Percentiles rank a stretch among this genome's conserved stretches.
Evolutionary conservation across 2,329 filamentous ascomycete genomes (phyloP).

Genomic region (Verticillium albo-atrum): DNA sequence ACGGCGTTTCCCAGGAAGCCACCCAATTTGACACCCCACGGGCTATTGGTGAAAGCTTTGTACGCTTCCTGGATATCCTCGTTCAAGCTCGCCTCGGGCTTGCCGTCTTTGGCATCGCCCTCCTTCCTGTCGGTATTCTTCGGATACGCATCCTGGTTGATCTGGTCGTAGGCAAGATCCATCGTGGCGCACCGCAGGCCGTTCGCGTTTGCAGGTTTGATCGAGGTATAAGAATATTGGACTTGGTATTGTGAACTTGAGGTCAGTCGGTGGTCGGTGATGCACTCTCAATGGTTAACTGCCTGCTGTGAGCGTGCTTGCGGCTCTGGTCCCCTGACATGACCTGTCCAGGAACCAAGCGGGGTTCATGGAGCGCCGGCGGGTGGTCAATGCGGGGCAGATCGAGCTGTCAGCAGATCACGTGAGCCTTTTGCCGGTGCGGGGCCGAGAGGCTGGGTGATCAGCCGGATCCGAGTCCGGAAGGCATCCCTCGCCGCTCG

Average conservation of each 20-base stretch:
- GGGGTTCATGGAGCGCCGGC: background rate
- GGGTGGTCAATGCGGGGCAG: background rate
- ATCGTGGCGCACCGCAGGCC: conserved; percentile 41
- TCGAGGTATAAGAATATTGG: background rate
- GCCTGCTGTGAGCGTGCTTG: background rate
- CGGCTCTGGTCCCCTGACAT: background rate
- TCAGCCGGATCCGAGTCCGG: background rate
- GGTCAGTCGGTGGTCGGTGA: background rate
- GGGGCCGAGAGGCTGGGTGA: background rate
- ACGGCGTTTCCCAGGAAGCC: conserved; percentile 89
- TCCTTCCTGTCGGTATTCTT: conserved; percentile 48
- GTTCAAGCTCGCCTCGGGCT: conserved; percentile 60
- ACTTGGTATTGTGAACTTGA: background rate
- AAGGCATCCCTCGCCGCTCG: no score
- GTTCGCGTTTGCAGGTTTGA: background rate
- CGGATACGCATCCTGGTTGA: conserved; percentile 74
- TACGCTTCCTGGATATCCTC: conserved; percentile 92
- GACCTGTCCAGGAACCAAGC: background rate
- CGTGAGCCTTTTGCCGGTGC: background rate
- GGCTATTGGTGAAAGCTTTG: conserved; percentile 84
- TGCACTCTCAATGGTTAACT: background rate
- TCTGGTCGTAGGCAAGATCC: conserved; percentile 97
- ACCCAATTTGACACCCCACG: conserved; percentile 85
- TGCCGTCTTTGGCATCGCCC: conserved; percentile 28
- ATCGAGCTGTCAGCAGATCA: background rate